Evolutionary conservation across 2,329 filamentous ascomycete genomes (phyloP), one percentile per base, ranked within the genome.

Genomic region (Xylaria sp.): DNA sequence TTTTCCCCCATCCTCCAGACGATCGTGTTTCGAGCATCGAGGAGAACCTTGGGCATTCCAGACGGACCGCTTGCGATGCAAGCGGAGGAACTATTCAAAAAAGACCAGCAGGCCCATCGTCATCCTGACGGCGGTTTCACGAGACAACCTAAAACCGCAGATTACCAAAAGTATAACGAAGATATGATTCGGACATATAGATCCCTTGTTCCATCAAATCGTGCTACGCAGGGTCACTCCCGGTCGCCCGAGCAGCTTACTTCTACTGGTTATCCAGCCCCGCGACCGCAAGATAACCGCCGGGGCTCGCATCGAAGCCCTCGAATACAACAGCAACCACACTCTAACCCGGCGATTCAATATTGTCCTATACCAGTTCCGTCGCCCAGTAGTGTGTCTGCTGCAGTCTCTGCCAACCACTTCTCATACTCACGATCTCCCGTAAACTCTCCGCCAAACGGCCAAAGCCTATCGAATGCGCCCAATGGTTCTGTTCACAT

Each of bases 21-120:
- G 1, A 78, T 84, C 22, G 69, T 84, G 2, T 87, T 86, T 62
- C 76, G 75, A 21, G 74, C 78, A 4, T 73, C 76, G 9, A 66
- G 78, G 44, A 76, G 81, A 38, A 72, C 79, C n/a, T 69, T 81
- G 58, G 74, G 74, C 3, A 61, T 74, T 16, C 20, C 43, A 5
- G 75, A 78, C 52, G 70, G 70, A 13, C 64, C 60, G 7, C 51
- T 67, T 21, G 72, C 71, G 13, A 40, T 55, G 2, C 55, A 62
- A 38, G 69, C 77, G 64, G 70, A 75, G 19, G 53, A 61, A 2
- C 4, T 76, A 2, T 77, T 78, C 59, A 61, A 57, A 29, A 43
- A 59, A 21, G 74, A 76, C 54, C 71, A 71, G 52, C 38, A 62
- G n/a, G 64, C 57, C 16, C 69, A 73, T 42, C 62, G 61, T 21